Evolutionary conservation across 192 early-diverging fungal species (phyloP), one percentile per base, ranked within the genome.

Genomic region (Coemansia sp.): DNA sequence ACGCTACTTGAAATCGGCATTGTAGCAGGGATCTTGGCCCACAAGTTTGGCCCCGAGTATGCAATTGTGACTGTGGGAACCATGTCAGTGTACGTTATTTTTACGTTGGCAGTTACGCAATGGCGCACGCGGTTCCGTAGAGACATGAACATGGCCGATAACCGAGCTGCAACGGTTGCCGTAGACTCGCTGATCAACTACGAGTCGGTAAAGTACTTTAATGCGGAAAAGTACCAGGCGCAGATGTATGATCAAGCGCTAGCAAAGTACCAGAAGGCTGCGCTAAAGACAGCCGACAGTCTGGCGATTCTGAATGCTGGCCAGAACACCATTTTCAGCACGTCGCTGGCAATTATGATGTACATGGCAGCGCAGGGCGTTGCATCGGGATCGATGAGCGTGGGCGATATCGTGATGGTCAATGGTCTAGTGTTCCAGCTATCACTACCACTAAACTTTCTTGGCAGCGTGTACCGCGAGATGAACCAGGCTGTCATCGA

Each of bases 371-470:
- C 94, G 7, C 84, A 95, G 45, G 94, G 94, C 29, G 93, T 99
- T 8, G 72, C 87, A 1, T 60, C 57, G 43, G 90, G 91, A 0
- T 81, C 86, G 2, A 83, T 99, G 85, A 96, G 94, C 2, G 88
- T 99, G 23, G 97, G 97, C 45, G 97, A 99, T 69, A 85, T 99
- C 5, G 97, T 99, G 17, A 93, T 99, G 94, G 87, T 99, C 59
- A 99, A 99, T 65, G 94, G 96, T 17, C 90, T 99, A 23, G 89
- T 99, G 23, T 98, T 99, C 75, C 97, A 99, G 79, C 84, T 99
- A 10, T 94, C 94, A 2, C 83, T 98, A 73, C 97, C 97, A 17
- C 84, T 99, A 12, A 97, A 98, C 83, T 99, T 99, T 71, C 73
- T 99, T 57, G 97, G 97, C 25, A 91, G 92, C 19, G 95, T 99